Percentiles rank a stretch among this genome's conserved stretches.
These are phyloP conservation scores for Fraxinus pennsylvanica DNA, from an alignment of 257 asterid species.

Conservation along the genomic window DNA sequence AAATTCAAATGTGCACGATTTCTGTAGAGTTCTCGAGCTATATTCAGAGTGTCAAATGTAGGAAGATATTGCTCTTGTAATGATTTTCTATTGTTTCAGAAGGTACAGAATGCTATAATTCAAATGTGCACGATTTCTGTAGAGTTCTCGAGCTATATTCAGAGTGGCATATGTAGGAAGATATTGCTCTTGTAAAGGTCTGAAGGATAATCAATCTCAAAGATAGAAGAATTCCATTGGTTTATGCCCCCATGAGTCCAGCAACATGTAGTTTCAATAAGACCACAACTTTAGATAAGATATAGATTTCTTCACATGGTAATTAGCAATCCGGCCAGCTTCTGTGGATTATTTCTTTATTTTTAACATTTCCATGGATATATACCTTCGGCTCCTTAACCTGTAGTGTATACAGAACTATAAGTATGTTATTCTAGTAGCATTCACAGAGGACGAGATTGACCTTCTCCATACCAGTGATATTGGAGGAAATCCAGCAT, in stretches of 20 bases:
- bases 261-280: background rate
- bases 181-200: background rate
- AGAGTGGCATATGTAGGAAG: background rate
- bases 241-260: background rate
- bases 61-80: background rate
- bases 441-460: background rate
- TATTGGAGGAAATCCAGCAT: slow-evolving; percentile 63
- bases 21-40: background rate
- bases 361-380: slow-evolving; percentile 59
- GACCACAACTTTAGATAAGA: background rate
- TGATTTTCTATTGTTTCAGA: background rate
- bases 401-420: slow-evolving; percentile 38
- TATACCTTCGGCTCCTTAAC: slow-evolving; percentile 59
- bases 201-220: background rate
- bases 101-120: background rate
- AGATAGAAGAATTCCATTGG: background rate
- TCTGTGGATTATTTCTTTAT: slow-evolving; percentile 40
- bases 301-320: slow-evolving; percentile 16
- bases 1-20: background rate
- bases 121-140: background rate
- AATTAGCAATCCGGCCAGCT: slow-evolving; percentile 76
- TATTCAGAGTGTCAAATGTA: background rate
- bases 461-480: slow-evolving; percentile 52
- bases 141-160: background rate
- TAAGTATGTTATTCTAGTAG: background rate